phyloP scores from a whole-genome alignment of 23 red algal species.

The Gracilaria gracilis region DNA sequence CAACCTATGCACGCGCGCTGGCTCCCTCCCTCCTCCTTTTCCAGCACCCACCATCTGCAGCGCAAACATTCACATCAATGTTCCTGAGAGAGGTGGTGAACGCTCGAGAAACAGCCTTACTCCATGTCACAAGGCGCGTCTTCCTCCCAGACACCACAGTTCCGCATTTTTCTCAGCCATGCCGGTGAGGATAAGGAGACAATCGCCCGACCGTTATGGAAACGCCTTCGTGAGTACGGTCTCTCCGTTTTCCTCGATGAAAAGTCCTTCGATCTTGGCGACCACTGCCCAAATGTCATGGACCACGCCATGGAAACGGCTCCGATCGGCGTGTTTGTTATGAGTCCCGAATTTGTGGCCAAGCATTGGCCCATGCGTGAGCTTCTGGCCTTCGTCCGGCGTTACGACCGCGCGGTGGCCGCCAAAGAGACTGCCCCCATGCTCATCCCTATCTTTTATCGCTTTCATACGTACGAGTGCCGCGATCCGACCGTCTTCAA shows the following conservation, averaged over 20 bases:
- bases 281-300: not conserved
- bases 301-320: not conserved
- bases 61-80: no score
- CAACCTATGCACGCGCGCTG: no score
- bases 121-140: no score
- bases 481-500: not conserved
- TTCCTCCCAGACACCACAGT: no score
- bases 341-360: not conserved
- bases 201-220: not conserved
- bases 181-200: constrained; percentile 10
- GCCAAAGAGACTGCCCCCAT: not conserved
- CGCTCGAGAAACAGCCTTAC: no score
- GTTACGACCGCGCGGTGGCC: not conserved
- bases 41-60: no score
- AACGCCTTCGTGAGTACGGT: not conserved
- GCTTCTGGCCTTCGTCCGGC: not conserved
- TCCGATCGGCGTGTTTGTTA: not conserved
- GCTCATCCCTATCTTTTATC: constrained; percentile 10
- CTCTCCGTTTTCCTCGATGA: not conserved
- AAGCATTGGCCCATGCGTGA: constrained; percentile 17
- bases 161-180: constrained; percentile 1
- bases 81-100: no score
- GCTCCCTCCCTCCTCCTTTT: no score
- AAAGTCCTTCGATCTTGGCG: not conserved
- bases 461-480: not conserved